Conservation (phyloP, 305 asterid species). For the Ilex paraguariensis region DNA sequence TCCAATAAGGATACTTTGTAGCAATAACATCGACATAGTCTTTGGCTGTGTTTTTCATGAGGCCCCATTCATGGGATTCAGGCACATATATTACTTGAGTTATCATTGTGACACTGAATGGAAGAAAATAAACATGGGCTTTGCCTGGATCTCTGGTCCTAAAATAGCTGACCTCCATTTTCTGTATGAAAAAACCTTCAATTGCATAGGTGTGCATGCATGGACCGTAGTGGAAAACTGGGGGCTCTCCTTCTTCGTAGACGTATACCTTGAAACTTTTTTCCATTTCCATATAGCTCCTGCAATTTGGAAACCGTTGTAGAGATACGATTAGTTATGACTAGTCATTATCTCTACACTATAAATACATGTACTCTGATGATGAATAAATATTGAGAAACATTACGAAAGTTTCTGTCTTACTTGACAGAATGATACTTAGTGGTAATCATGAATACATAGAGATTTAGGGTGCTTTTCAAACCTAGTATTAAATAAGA, state of each 20-base stretch:
- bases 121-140: conserved; percentile 74
- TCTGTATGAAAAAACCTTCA: conserved; percentile 76
- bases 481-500: too few species aligned
- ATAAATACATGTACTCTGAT: background rate
- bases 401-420: too few species aligned
- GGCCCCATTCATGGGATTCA: conserved; percentile 48
- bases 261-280: conserved; percentile 57
- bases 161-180: conserved; percentile 50
- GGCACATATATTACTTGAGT: conserved; percentile 59
- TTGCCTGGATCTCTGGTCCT: conserved; percentile 60
- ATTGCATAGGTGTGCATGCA: conserved; percentile 72
- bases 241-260: conserved; percentile 84
- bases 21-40: conserved; percentile 65
- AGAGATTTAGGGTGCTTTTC: too few species aligned
- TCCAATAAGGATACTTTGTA: conserved; percentile 64
- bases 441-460: too few species aligned
- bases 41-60: conserved; percentile 51
- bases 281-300: conserved; percentile 93
- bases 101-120: conserved; percentile 67
- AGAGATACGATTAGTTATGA: too few species aligned
- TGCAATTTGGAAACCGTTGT: conserved; percentile 3
- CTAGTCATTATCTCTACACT: background rate
- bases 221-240: conserved; percentile 85
- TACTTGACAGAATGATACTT: too few species aligned
- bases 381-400: too few species aligned